phyloP scores from a whole-genome alignment of 2,329 filamentous ascomycete genomes.

The Alternaria sp. region DNA sequence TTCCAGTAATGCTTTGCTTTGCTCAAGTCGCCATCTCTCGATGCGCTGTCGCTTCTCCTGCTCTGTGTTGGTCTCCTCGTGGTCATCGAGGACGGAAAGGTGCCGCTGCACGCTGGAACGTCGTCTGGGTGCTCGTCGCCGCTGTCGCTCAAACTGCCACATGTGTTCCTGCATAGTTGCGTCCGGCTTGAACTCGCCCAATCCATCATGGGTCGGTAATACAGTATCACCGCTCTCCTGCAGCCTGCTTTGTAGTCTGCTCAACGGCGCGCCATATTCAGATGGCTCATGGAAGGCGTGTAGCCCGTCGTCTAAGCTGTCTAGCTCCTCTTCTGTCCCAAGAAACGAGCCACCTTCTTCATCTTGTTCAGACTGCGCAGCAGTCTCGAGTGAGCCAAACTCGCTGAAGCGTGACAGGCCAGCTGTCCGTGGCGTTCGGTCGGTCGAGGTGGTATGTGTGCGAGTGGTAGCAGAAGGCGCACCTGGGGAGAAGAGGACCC shows the following conservation, averaged over 20 bases:
- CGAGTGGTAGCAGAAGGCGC: slow-evolving; percentile 71
- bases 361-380: slow-evolving; percentile 64
- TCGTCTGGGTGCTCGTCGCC: slow-evolving; percentile 60
- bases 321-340: slow-evolving; percentile 72
- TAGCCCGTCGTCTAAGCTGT: slow-evolving; percentile 91
- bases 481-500: slow-evolving; percentile 86
- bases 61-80: slow-evolving; percentile 64
- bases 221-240: slow-evolving; percentile 71
- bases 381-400: slow-evolving; percentile 78
- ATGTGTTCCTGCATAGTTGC: slow-evolving; percentile 79
- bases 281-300: slow-evolving; percentile 81
- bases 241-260: slow-evolving; percentile 57
- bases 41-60: slow-evolving; percentile 83
- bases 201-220: slow-evolving; percentile 89
- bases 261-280: slow-evolving; percentile 52
- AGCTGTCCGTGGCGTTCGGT: slow-evolving; percentile 70
- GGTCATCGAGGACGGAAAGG: slow-evolving; percentile 64
- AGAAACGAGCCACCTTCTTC: slow-evolving; percentile 54
- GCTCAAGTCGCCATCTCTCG: slow-evolving; percentile 90
- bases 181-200: slow-evolving; percentile 82
- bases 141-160: slow-evolving; percentile 85
- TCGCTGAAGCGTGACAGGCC: slow-evolving; percentile 81
- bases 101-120: slow-evolving; percentile 67
- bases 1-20: slow-evolving; percentile 83
- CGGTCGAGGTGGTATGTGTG: slow-evolving; percentile 72